A percentile compares a stretch with the other conserved stretches of the same genome.
These are phyloP conservation scores for Trichosporon ovoides DNA, from an alignment of 1,284 basidiomycete species.

Conservation along the genomic window DNA sequence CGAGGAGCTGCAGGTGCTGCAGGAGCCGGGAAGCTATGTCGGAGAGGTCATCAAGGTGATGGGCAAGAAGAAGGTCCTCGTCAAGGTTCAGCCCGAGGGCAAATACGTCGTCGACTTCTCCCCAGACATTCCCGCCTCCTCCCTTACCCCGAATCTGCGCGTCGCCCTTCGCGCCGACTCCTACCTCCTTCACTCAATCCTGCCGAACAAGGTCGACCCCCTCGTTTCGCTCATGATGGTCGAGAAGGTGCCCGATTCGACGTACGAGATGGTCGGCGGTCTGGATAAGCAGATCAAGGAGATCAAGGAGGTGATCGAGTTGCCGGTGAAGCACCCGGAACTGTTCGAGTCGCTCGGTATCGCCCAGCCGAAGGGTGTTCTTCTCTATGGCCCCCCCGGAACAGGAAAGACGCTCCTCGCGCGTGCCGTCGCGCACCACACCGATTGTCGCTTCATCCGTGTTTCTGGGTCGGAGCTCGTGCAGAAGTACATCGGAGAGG, in stretches of 20 bases:
- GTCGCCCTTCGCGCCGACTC: slow-evolving; percentile 94
- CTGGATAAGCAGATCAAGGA: slow-evolving; percentile 98
- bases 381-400: slow-evolving; percentile 93
- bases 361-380: slow-evolving; percentile 93
- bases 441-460: slow-evolving; percentile 96
- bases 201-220: slow-evolving; percentile 93
- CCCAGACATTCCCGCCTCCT: slow-evolving; percentile 72
- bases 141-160: slow-evolving; percentile 80
- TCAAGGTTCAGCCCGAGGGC: slow-evolving; percentile 97
- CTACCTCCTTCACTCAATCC: slow-evolving; percentile 88
- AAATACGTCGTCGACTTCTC: slow-evolving; percentile 99
- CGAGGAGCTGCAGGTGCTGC: slow-evolving; percentile 90
- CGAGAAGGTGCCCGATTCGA: slow-evolving; percentile 98
- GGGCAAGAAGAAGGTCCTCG: slow-evolving; percentile 98
- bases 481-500: slow-evolving; percentile 98
- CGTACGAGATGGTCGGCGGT: slow-evolving; percentile 99
- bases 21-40: slow-evolving; percentile 96
- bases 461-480: slow-evolving; percentile 93
- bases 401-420: slow-evolving; percentile 94
- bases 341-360: slow-evolving; percentile 95
- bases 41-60: slow-evolving; percentile 98
- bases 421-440: slow-evolving; percentile 93
- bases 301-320: slow-evolving; percentile 98
- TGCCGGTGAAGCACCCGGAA: slow-evolving; percentile 97
- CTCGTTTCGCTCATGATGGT: slow-evolving; percentile 99